phyloP scores from a whole-genome alignment of 352 stramenopile genomes.

The Pythium aristosporum region DNA sequence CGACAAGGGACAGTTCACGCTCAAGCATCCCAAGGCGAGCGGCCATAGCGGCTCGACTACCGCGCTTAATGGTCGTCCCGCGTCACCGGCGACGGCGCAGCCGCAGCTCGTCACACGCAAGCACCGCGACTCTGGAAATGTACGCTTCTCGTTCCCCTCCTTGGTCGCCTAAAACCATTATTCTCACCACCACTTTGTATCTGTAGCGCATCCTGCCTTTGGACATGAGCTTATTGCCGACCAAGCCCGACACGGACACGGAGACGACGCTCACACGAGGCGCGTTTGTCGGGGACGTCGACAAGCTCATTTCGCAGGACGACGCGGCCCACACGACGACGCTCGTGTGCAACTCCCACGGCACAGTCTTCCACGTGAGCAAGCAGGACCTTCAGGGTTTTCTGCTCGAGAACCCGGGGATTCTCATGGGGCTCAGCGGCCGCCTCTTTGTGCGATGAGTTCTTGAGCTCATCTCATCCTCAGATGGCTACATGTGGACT shows the following conservation, averaged over 20 bases:
- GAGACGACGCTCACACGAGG: conserved; percentile 52
- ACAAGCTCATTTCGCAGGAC: conserved; percentile 56
- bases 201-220: conserved; percentile 57
- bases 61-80: background rate
- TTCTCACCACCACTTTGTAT: background rate
- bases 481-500: conserved; percentile 18
- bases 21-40: conserved; percentile 37
- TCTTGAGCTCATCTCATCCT: background rate
- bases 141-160: conserved; percentile 27
- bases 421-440: conserved; percentile 72
- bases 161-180: background rate
- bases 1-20: conserved; percentile 69
- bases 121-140: conserved; percentile 51
- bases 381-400: conserved; percentile 74
- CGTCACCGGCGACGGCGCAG: conserved; percentile 11
- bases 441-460: conserved; percentile 47
- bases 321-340: conserved; percentile 57
- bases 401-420: conserved; percentile 68
- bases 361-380: conserved; percentile 58
- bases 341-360: conserved; percentile 52
- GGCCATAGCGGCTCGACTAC: background rate
- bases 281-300: conserved; percentile 68
- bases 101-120: conserved; percentile 34
- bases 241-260: conserved; percentile 38
- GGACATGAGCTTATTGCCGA: conserved; percentile 48